Evolutionary conservation across 2,329 filamentous ascomycete species (phyloP).

Genomic region (Sclerotinia spermophila): DNA sequence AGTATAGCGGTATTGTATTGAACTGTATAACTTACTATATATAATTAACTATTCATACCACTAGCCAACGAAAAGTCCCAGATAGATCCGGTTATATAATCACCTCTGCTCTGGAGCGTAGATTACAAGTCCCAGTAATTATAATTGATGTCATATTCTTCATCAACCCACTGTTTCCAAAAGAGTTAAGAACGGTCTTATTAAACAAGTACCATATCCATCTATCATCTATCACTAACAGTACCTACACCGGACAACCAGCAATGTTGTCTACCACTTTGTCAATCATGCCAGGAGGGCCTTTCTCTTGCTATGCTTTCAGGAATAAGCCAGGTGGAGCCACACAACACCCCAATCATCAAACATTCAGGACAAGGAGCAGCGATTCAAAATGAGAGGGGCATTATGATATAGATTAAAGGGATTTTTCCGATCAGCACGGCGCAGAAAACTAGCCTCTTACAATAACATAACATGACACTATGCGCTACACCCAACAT

Average conservation of each 20-base stretch:
- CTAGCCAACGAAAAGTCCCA: background rate
- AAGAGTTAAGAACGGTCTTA: background rate
- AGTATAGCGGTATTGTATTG: background rate
- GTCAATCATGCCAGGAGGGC: background rate
- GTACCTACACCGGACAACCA: background rate
- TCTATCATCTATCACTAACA: background rate
- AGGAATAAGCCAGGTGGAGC: background rate
- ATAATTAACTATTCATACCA: too few species aligned
- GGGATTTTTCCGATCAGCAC: background rate
- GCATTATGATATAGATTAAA: background rate
- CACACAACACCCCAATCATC: background rate
- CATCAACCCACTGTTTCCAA: background rate
- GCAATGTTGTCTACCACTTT: background rate
- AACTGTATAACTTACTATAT: background rate
- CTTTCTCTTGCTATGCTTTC: background rate
- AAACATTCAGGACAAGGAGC: background rate
- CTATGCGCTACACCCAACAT: background rate
- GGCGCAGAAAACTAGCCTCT: background rate
- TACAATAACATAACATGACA: background rate
- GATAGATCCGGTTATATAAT: background rate
- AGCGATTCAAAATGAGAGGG: background rate
- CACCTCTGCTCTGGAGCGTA: too few species aligned
- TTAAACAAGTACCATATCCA: background rate
- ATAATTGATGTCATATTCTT: background rate
- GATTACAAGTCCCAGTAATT: background rate